Evolutionary conservation across 495 filamentous ascomycete species (phyloP).

Genomic region (Hypomontagnella submonticulosa): DNA sequence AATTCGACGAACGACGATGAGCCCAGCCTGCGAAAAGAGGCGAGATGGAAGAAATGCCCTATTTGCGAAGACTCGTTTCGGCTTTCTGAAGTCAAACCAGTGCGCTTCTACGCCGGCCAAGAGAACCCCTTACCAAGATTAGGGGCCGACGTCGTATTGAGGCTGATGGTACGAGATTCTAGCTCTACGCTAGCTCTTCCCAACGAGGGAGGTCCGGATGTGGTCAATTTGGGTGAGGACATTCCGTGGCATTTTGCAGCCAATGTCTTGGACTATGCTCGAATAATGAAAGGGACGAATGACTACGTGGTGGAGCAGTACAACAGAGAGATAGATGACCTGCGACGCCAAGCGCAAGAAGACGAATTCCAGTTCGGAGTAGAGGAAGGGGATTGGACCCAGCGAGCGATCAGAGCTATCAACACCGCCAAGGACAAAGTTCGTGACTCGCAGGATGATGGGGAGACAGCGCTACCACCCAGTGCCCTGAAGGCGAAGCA

Average conservation of each 20-base stretch:
- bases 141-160: constrained; percentile 88
- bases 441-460: constrained; percentile 43
- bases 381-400: constrained; percentile 93
- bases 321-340: constrained; percentile 77
- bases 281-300: constrained; percentile 93
- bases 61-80: constrained; percentile 94
- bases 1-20: constrained; percentile 78
- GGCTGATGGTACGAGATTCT: constrained; percentile 80
- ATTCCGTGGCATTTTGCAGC: constrained; percentile 95
- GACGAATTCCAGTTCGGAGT: constrained; percentile 89
- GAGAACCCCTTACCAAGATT: constrained; percentile 81
- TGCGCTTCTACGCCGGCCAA: constrained; percentile 91
- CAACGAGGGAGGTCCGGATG: constrained; percentile 78
- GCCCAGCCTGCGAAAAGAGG: constrained; percentile 72
- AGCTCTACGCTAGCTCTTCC: constrained; percentile 88
- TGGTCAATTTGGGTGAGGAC: constrained; percentile 72
- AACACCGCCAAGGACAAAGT: constrained; percentile 77
- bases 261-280: constrained; percentile 92
- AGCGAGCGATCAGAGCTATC: constrained; percentile 79
- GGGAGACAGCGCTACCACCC: neutral
- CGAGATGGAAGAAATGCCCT: constrained; percentile 91
- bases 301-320: constrained; percentile 87
- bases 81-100: constrained; percentile 86
- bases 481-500: constrained; percentile 40
- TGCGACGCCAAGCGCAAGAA: constrained; percentile 80